These are phyloP conservation scores for Apostasia ramifera DNA, from an alignment of 106 monocot species.

Conservation along the genomic window DNA sequence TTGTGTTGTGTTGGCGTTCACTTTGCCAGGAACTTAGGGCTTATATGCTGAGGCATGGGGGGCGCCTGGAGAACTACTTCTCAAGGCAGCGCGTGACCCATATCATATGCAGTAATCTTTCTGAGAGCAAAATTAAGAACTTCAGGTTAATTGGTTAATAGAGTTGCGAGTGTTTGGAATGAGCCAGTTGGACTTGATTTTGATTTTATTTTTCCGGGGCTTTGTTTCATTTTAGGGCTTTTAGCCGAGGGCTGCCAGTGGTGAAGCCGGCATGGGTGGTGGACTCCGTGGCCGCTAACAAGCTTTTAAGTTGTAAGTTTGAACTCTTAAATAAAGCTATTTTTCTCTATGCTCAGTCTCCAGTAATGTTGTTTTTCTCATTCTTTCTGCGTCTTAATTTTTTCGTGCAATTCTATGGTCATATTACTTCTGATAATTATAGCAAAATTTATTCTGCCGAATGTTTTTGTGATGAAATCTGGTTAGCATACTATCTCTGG, in stretches of 20 bases:
- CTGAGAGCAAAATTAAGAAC: slow-evolving; percentile 81
- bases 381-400: no score
- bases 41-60: slow-evolving; percentile 82
- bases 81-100: slow-evolving; percentile 78
- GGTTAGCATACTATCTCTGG: no score
- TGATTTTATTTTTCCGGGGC: not conserved
- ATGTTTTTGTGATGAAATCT: no score
- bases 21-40: slow-evolving; percentile 54
- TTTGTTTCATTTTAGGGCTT: slow-evolving; percentile 48
- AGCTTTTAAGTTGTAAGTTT: slow-evolving; percentile 74
- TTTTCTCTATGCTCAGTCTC: no score
- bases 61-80: slow-evolving; percentile 88
- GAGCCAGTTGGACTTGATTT: not conserved
- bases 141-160: slow-evolving; percentile 34
- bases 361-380: no score
- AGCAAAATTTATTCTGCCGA: no score
- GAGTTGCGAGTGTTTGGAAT: not conserved
- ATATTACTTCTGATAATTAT: no score
- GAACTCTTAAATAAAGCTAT: no score
- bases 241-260: slow-evolving; percentile 88
- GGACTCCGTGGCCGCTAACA: slow-evolving; percentile 76
- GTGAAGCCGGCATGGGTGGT: slow-evolving; percentile 85
- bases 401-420: no score
- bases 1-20: not conserved
- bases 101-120: slow-evolving; percentile 82